These are phyloP conservation scores for Rhodotorula diobovata DNA, from an alignment of 768 basidiomycete species.

Conservation along the genomic window DNA sequence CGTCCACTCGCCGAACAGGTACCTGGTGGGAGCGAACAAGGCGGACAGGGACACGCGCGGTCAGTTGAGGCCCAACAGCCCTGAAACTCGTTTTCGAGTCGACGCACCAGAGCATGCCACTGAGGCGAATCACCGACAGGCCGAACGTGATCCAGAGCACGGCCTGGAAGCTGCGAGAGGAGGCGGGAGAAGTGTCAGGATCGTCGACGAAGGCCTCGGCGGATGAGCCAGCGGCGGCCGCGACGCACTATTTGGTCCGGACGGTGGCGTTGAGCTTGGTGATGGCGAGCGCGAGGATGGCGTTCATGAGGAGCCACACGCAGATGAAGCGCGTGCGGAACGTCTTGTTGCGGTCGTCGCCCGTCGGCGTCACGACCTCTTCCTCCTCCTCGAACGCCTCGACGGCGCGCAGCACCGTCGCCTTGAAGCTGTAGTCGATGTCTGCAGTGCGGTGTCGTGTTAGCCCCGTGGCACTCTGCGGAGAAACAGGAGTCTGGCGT, in stretches of 20 bases:
- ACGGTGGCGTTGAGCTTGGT: constrained; percentile 7
- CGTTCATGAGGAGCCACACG: constrained; percentile 73
- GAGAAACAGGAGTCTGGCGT: background rate
- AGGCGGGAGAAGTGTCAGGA: background rate
- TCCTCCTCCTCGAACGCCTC: constrained; percentile 68
- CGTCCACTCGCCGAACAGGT: constrained; percentile 7
- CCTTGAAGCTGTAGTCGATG: constrained; percentile 83
- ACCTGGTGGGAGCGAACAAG: background rate
- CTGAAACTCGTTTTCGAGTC: background rate
- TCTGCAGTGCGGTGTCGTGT: constrained; percentile 53
- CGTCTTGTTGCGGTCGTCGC: constrained; percentile 85
- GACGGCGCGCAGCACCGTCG: constrained; percentile 76
- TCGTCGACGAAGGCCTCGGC: background rate
- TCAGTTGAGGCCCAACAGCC: too few relatives aligned
- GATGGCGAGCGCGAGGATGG: constrained; percentile 44
- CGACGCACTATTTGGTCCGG: constrained; percentile 22
- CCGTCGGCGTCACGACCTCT: constrained; percentile 67
- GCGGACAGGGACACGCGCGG: background rate
- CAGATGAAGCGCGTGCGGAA: constrained; percentile 85
- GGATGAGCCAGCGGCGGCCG: background rate
- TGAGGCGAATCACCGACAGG: background rate
- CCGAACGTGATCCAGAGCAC: constrained; percentile 38
- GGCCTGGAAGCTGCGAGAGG: constrained; percentile 16
- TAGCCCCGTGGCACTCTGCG: background rate
- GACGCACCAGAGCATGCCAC: constrained; percentile 13